A percentile compares a stretch with the other conserved stretches of the same genome.
phyloP scores from a whole-genome alignment of 352 stramenopile genomes.

The Phytophthora pluvialis region DNA sequence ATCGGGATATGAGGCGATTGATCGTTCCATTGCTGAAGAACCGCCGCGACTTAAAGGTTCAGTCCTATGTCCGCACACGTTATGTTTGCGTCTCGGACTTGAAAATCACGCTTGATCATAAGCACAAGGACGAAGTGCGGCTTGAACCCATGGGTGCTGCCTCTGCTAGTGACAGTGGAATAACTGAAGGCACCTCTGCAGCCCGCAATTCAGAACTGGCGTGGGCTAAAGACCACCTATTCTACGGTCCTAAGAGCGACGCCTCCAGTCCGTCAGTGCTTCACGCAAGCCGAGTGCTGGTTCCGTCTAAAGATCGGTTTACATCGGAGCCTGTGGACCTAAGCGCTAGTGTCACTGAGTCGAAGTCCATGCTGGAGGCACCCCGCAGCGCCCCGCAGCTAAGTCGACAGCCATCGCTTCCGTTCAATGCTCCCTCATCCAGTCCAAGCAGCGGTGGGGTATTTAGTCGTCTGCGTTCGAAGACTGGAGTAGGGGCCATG shows the following conservation, averaged over 20 bases:
- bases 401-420: conserved; percentile 26
- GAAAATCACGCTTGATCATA: conserved; percentile 70
- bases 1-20: conserved; percentile 66
- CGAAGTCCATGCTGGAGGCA: conserved; percentile 61
- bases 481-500: conserved; percentile 53
- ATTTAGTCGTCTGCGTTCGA: conserved; percentile 55
- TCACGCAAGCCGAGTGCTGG: conserved; percentile 47
- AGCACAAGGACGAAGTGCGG: conserved; percentile 66
- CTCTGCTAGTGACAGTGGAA: conserved; percentile 26
- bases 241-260: conserved; percentile 73
- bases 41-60: conserved; percentile 68
- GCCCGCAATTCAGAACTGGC: conserved; percentile 25
- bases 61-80: conserved; percentile 63
- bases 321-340: conserved; percentile 69
- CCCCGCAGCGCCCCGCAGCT: conserved; percentile 12
- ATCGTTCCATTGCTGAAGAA: conserved; percentile 81
- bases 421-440: conserved; percentile 23
- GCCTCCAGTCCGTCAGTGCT: conserved; percentile 65
- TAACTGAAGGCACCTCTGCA: conserved; percentile 4
- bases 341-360: conserved; percentile 57
- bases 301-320: conserved; percentile 54
- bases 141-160: conserved; percentile 40
- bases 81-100: conserved; percentile 72
- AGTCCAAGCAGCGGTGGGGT: conserved; percentile 42
- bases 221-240: conserved; percentile 68